A percentile compares a stretch with the other conserved stretches of the same genome.
phyloP scores from a whole-genome alignment of 225 moss, liverwort and hornwort species.

The Pseudoscleropodium purum region DNA sequence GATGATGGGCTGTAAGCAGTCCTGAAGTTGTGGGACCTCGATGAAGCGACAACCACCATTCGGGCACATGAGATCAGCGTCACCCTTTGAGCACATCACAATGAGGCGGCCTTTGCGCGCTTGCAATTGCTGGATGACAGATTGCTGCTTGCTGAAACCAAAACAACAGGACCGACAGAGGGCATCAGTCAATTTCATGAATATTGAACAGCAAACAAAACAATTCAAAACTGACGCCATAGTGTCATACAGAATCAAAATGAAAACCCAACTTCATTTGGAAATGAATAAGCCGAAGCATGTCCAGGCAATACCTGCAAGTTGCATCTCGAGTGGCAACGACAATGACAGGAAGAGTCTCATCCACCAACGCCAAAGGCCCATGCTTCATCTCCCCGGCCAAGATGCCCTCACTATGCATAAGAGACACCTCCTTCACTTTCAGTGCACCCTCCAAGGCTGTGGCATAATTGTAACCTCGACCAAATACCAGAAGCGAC shows the following conservation, averaged over 20 bases:
- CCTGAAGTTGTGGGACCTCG: conserved; percentile 95
- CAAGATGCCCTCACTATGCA: conserved; percentile 99
- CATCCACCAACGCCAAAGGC: conserved; percentile 92
- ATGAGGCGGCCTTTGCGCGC: conserved; percentile 97
- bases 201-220: background rate
- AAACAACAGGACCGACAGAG: background rate
- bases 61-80: conserved; percentile 76
- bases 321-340: conserved; percentile 94
- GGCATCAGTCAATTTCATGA: background rate
- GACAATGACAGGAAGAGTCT: conserved; percentile 92
- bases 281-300: background rate
- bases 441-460: conserved; percentile 95
- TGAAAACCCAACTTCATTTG: background rate
- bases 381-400: conserved; percentile 99
- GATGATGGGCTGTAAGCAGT: conserved; percentile 95
- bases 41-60: conserved; percentile 89
- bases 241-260: background rate
- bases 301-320: conserved; percentile 49
- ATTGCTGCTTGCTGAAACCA: conserved; percentile 87
- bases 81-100: conserved; percentile 97
- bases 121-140: conserved; percentile 96
- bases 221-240: background rate
- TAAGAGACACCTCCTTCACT: conserved; percentile 98
- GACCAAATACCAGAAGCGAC: conserved; percentile 87
- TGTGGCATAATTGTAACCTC: conserved; percentile 97